Evolutionary conservation across 306 rosid genomes (phyloP), one percentile per base, ranked within the genome.

Genomic region (Glycine tomentella): DNA sequence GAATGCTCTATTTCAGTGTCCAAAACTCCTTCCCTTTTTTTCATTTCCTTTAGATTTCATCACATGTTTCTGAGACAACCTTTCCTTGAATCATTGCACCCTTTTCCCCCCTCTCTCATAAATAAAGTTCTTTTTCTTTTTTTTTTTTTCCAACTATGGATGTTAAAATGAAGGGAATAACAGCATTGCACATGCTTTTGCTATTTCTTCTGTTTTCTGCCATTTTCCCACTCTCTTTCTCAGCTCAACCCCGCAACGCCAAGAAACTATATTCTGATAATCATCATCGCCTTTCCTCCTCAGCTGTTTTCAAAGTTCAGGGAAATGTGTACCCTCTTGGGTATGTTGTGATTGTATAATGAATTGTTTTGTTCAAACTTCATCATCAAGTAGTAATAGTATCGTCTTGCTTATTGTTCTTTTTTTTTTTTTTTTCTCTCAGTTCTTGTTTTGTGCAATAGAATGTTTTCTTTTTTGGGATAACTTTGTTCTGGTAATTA

Each of bases 321-420:
- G 97, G 99, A 20, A 95, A 95, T 70, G 95, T 93, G 36, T 95
- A 93, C 78, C 99, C 99, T 81, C 87, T 89, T 52, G 97, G 99
- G 99, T 95, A 87, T 71, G 90, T 63, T 49, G 12, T 70, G 2
- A 5, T 56, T 13, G 55, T 33, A 3, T 16, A 3, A 16, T 17
- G 7, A n/a, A n/a, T n/a, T n/a, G 25, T 69, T 44, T 53, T 0
- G 6, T 33, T 14, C 33, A 31, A 45, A 4, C 72, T 71, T 70
- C 70, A 13, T 34, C 57, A 36, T 74, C 12, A 9, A 36, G 13
- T 40, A 51, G n/a, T 46, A 57, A 42, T 45, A 45, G 51, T 46
- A 3, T 72, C 42, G 79, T 11, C 64, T 75, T 70, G 17, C n/a
- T 58, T 50, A 40, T 40, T 70, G 17, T n/a, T n/a, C n/a, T n/a